These are phyloP conservation scores for Quercus dentata DNA, from an alignment of 306 rosid genomes.

Conservation along the genomic window DNA sequence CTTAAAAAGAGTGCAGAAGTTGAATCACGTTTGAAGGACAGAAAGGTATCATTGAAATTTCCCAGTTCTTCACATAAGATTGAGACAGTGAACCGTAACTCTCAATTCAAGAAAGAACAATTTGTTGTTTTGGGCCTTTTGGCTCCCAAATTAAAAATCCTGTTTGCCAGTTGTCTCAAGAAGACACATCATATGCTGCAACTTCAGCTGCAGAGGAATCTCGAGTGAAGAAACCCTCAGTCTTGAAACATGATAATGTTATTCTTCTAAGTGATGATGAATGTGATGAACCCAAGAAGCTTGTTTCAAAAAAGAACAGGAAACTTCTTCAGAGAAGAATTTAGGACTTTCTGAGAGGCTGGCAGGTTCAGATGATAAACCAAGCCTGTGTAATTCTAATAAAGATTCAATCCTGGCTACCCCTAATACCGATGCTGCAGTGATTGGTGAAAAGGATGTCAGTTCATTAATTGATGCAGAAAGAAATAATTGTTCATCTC, in stretches of 20 bases:
- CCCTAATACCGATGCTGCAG: slow-evolving; percentile 47
- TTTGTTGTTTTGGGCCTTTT: slow-evolving; percentile 25
- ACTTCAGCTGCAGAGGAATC: slow-evolving; percentile 31
- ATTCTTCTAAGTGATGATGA: slow-evolving; percentile 88
- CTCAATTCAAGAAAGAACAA: slow-evolving; percentile 41
- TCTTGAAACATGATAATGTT: slow-evolving; percentile 30
- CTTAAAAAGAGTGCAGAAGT: slow-evolving; percentile 36
- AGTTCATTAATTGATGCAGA: slow-evolving; percentile 29
- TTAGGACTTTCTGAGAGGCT: slow-evolving; percentile 30
- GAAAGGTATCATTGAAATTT: slow-evolving; percentile 15
- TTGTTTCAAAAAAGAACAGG: slow-evolving; percentile 37
- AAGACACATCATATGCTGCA: slow-evolving; percentile 42
- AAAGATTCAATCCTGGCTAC: slow-evolving; percentile 33
- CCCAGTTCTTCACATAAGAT: slow-evolving; percentile 20
- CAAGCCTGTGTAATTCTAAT: slow-evolving; percentile 31
- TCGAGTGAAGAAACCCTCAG: slow-evolving; percentile 41
- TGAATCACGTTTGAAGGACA: slow-evolving; percentile 25
- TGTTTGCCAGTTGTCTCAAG: slow-evolving; percentile 49
- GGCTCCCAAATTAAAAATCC: slow-evolving; percentile 30
- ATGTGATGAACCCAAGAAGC: slow-evolving; percentile 47
- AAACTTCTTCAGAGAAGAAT: slow-evolving; percentile 20
- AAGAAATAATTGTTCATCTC: slow-evolving; percentile 30
- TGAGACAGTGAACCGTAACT: slow-evolving; percentile 25
- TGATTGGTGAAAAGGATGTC: slow-evolving; percentile 42
- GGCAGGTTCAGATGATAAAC: slow-evolving; percentile 38